Percentiles rank a stretch among this genome's conserved stretches.
These are phyloP conservation scores for Lablab purpureus DNA, from an alignment of 306 rosid genomes.

Conservation along the genomic window DNA sequence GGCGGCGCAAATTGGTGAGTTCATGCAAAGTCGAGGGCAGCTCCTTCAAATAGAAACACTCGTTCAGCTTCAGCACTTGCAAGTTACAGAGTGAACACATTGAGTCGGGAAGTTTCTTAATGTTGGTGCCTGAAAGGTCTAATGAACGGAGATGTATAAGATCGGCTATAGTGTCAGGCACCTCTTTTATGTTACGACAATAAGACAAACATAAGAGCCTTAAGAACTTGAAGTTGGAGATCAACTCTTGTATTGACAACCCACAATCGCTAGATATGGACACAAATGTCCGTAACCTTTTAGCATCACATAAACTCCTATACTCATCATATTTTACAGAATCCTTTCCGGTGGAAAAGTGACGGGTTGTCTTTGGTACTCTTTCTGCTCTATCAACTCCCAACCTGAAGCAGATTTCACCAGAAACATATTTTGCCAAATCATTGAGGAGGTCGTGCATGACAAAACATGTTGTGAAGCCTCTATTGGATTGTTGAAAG, in stretches of 20 bases:
- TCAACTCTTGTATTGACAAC: background rate
- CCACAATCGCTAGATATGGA: too few species aligned
- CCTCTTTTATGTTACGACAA: background rate
- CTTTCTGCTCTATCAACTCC: too few species aligned
- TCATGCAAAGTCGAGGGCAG: background rate
- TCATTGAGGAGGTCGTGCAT: constrained; percentile 13
- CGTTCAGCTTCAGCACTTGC: background rate
- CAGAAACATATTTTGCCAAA: background rate
- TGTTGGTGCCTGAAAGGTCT: background rate
- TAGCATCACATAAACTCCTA: background rate
- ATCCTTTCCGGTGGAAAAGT: too few species aligned
- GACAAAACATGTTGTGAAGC: background rate
- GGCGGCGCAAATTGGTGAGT: background rate
- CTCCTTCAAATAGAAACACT: background rate
- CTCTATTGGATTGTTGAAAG: background rate
- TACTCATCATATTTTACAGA: too few species aligned
- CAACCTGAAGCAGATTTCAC: background rate
- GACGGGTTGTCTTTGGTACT: background rate
- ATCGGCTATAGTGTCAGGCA: background rate
- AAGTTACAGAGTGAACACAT: background rate
- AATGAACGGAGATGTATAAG: background rate
- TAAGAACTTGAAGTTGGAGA: background rate
- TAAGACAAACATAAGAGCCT: background rate
- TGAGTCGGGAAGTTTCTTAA: background rate
- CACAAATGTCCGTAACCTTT: background rate